phyloP scores from a whole-genome alignment of 169 alveolate species.

The Plasmodium malariae region DNA sequence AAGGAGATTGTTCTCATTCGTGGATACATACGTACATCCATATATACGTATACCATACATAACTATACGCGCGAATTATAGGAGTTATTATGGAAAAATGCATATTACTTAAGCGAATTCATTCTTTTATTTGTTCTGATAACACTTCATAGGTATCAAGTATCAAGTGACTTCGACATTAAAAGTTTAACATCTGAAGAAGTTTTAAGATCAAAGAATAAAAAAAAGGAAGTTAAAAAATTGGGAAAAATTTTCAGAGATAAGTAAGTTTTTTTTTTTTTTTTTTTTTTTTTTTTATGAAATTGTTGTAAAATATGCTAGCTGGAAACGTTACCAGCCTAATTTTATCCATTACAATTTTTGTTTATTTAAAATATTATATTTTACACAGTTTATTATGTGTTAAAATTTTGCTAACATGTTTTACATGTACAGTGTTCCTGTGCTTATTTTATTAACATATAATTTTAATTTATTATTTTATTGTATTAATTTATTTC shows the following conservation, averaged over 20 bases:
- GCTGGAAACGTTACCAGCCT: too few species aligned
- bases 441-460: background rate
- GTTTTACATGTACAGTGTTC: background rate
- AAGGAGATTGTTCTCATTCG: too few species aligned
- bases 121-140: background rate
- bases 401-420: too few species aligned
- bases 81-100: background rate
- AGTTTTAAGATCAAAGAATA: slow-evolving; percentile 38
- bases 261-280: slow-evolving; percentile 52
- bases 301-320: too few species aligned
- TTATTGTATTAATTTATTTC: background rate
- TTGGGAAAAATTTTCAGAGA: slow-evolving; percentile 66
- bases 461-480: background rate
- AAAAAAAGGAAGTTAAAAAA: slow-evolving; percentile 74
- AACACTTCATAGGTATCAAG: slow-evolving; percentile 48
- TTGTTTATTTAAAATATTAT: too few species aligned
- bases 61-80: background rate
- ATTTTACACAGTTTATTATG: too few species aligned
- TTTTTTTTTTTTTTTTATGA: background rate
- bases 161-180: slow-evolving; percentile 59
- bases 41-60: background rate
- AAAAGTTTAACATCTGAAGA: slow-evolving; percentile 58
- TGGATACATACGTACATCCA: background rate
- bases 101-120: background rate
- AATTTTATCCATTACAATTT: too few species aligned